phyloP scores from a whole-genome alignment of 805 yeast species.

The Candida anglica region DNA sequence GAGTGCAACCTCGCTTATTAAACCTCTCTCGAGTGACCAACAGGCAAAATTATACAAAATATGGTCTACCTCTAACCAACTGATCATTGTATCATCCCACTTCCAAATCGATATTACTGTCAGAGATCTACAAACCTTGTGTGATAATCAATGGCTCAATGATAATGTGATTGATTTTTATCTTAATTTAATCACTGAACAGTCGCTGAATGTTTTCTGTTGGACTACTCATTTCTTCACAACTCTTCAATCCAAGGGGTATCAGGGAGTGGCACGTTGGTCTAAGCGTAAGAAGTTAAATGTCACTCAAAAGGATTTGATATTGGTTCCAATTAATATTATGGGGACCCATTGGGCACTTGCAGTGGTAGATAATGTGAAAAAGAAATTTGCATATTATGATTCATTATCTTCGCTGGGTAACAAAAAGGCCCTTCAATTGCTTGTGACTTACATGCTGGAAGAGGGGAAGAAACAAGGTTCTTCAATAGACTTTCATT shows the following conservation, averaged over 20 bases:
- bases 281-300: slow-evolving; percentile 27
- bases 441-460: slow-evolving; percentile 57
- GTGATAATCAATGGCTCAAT: slow-evolving; percentile 78
- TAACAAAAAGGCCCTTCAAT: slow-evolving; percentile 37
- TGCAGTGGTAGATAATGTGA: slow-evolving; percentile 66
- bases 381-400: slow-evolving; percentile 58
- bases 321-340: slow-evolving; percentile 84
- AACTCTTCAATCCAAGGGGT: slow-evolving; percentile 67
- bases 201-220: slow-evolving; percentile 47
- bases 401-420: slow-evolving; percentile 67
- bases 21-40: slow-evolving; percentile 27
- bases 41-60: slow-evolving; percentile 24
- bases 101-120: slow-evolving; percentile 57
- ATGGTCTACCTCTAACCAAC: slow-evolving; percentile 23
- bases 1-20: slow-evolving; percentile 7
- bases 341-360: slow-evolving; percentile 89
- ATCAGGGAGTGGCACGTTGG: slow-evolving; percentile 42
- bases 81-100: slow-evolving; percentile 24
- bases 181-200: slow-evolving; percentile 49
- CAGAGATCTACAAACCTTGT: slow-evolving; percentile 67
- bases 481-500: slow-evolving; percentile 11
- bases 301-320: slow-evolving; percentile 57
- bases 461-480: slow-evolving; percentile 59
- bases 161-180: slow-evolving; percentile 88
- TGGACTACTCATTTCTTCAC: slow-evolving; percentile 90